Conservation (phyloP, 2,329 filamentous ascomycete species). For the Dactylellina parvicollis region DNA sequence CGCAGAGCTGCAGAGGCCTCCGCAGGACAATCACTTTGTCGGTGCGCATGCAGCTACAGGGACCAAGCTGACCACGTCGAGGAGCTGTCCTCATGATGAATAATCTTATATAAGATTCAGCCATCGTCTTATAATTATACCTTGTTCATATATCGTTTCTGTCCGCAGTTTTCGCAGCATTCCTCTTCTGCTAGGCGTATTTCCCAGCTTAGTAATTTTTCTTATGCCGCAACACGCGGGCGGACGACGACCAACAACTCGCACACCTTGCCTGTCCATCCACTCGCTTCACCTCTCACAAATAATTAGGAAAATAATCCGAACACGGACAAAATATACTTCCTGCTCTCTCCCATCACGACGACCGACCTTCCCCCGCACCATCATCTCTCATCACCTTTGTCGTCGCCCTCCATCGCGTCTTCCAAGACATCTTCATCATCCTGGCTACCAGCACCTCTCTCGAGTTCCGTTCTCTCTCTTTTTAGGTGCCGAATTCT, state of each 20-base stretch:
- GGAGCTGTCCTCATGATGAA: not conserved
- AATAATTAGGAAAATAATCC: slow-evolving; percentile 44
- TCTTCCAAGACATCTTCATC: not conserved
- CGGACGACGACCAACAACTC: slow-evolving; percentile 15
- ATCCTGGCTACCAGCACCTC: slow-evolving; percentile 1
- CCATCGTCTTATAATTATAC: no score
- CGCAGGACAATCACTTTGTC: not conserved
- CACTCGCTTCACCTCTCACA: slow-evolving; percentile 30
- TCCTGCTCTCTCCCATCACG: slow-evolving; percentile 28
- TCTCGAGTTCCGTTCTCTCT: slow-evolving; percentile 24
- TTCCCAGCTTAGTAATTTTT: slow-evolving; percentile 13
- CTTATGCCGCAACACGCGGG: slow-evolving; percentile 44
- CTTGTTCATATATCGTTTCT: no score
- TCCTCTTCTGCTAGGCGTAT: not conserved
- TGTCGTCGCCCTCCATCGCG: slow-evolving; percentile 12
- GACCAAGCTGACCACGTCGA: not conserved
- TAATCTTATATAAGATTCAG: not conserved
- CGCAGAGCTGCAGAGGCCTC: not conserved
- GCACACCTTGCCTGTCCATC: slow-evolving; percentile 9
- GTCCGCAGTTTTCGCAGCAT: not conserved
- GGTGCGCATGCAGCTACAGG: not conserved
- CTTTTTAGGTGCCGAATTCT: slow-evolving; percentile 22
- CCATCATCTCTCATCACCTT: slow-evolving; percentile 12
- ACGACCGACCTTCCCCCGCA: slow-evolving; percentile 25
- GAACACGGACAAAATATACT: slow-evolving; percentile 36